A percentile compares a stretch with the other conserved stretches of the same genome.
Evolutionary conservation across 129 eudicot genomes (phyloP).

Genomic region (Sambucus nigra): DNA sequence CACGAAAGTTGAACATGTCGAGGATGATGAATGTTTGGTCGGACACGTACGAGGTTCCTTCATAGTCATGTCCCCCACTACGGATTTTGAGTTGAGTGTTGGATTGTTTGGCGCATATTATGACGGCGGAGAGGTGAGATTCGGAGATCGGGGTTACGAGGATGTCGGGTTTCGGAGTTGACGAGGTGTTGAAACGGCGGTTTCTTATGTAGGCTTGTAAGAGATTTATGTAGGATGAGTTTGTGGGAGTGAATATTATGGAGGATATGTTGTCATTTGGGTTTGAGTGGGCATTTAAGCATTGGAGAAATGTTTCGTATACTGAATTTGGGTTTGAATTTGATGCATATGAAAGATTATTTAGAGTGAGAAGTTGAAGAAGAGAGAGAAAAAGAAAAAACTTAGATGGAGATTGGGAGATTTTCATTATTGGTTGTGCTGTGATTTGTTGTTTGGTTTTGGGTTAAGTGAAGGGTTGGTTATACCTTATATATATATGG

Average conservation of each 20-base stretch:
- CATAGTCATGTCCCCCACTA: slow-evolving; percentile 34
- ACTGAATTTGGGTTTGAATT: background rate
- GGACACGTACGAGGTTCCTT: slow-evolving; percentile 27
- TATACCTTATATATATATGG: too few species aligned
- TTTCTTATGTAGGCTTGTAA: slow-evolving; percentile 33
- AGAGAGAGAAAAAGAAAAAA: too few species aligned
- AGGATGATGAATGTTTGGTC: slow-evolving; percentile 17
- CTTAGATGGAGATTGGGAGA: too few species aligned
- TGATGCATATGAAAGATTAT: too few species aligned
- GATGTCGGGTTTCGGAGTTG: slow-evolving; percentile 33
- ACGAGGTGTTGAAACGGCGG: slow-evolving; percentile 31
- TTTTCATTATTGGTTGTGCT: too few species aligned
- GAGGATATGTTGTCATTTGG: slow-evolving; percentile 22
- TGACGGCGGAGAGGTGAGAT: slow-evolving; percentile 33
- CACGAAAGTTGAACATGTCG: slow-evolving; percentile 23
- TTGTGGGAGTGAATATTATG: slow-evolving; percentile 24
- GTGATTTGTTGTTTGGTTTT: too few species aligned
- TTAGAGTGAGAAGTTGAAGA: too few species aligned
- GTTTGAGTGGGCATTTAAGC: background rate
- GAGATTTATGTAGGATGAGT: slow-evolving; percentile 23
- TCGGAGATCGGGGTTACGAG: slow-evolving; percentile 29
- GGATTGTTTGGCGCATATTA: slow-evolving; percentile 28
- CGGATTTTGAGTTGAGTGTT: slow-evolving; percentile 25
- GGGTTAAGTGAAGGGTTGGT: too few species aligned
- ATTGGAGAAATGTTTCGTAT: slow-evolving; percentile 1